Evolutionary conservation across 495 filamentous ascomycete genomes (phyloP).

Genomic region (Tuber calosporum): DNA sequence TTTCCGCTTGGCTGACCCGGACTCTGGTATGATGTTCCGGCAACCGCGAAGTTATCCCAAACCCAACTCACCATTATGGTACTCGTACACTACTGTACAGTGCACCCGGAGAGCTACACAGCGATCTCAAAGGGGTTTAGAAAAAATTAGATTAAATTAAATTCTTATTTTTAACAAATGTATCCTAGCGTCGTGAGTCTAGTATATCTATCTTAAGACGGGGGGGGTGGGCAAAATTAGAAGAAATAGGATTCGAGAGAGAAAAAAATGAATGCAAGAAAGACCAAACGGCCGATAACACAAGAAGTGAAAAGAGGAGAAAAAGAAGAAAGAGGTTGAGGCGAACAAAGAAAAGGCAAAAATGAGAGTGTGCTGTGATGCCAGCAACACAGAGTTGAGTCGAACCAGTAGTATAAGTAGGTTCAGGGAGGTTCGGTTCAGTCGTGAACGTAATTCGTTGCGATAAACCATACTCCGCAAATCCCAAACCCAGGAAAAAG

Average conservation of each 20-base stretch:
- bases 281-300: not conserved
- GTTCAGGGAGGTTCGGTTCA: not conserved
- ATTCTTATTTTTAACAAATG: not conserved
- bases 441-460: not conserved
- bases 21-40: not conserved
- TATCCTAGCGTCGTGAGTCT: not conserved
- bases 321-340: not conserved
- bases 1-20: not conserved
- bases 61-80: not conserved
- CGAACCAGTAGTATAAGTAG: not conserved
- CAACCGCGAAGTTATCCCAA: not conserved
- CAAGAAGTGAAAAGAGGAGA: not conserved
- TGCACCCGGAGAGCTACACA: not conserved
- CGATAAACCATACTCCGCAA: not conserved
- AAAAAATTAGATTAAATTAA: not conserved
- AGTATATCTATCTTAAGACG: not conserved
- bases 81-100: not conserved
- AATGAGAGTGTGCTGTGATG: slow-evolving; percentile 1
- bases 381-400: not conserved
- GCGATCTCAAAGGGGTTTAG: not conserved
- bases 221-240: not conserved
- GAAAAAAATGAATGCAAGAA: not conserved
- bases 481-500: not conserved
- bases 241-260: not conserved
- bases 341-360: not conserved